Evolutionary conservation across 73 alveolate species (phyloP).

Genomic region (Paramecium octaurelia): DNA sequence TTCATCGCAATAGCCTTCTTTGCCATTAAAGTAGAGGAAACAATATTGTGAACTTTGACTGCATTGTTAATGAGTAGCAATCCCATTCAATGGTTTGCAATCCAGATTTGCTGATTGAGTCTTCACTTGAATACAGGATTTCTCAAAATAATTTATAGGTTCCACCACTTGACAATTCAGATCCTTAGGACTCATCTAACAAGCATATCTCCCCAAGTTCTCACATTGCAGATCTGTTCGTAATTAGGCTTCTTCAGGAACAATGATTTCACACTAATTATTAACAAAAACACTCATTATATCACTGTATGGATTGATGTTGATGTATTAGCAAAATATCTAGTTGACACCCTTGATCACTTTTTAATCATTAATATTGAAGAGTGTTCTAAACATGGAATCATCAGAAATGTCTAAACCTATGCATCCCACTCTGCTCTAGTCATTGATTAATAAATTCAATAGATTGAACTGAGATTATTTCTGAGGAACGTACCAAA

Average conservation of each 20-base stretch:
- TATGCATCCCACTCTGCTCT: conserved; percentile 2
- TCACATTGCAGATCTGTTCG: not conserved
- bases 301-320: not conserved
- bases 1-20: not conserved
- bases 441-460: not conserved
- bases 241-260: not conserved
- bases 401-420: not conserved
- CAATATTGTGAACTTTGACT: not conserved
- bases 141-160: not conserved
- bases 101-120: not conserved
- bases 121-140: not conserved
- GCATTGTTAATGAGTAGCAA: not conserved
- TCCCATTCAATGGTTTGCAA: not conserved
- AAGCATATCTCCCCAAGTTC: not conserved
- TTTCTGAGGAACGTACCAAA: not conserved
- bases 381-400: not conserved
- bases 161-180: not conserved
- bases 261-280: not conserved
- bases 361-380: not conserved
- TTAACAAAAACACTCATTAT: not conserved
- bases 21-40: not conserved
- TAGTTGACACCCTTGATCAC: not conserved
- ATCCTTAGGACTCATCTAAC: not conserved
- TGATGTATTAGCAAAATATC: not conserved
- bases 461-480: not conserved